Conservation (phyloP, 192 early-diverging fungal genomes). For the Paraglomus brasilianum region DNA sequence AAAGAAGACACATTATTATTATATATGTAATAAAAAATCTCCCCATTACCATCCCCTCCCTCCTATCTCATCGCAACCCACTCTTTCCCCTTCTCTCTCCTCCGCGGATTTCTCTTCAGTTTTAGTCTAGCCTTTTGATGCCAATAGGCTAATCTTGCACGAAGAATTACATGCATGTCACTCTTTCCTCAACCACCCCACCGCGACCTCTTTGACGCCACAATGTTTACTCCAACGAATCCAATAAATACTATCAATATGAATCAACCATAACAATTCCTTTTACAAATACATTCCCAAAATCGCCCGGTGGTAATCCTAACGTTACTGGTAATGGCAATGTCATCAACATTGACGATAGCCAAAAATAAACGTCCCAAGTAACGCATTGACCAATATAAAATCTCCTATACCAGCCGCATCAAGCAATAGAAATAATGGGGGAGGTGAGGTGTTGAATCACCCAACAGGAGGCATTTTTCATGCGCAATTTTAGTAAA, state of each 20-base stretch:
- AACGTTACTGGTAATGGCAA: constrained; percentile 78
- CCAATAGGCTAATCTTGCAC: no score
- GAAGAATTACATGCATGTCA: no score
- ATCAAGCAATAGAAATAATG: constrained; percentile 62
- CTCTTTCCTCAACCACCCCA: no score
- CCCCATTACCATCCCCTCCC: no score
- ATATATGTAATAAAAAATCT: no score
- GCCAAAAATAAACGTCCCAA: constrained; percentile 84
- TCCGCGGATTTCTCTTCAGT: no score
- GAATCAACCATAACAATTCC: constrained; percentile 46
- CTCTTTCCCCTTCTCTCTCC: no score
- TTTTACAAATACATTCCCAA: constrained; percentile 69
- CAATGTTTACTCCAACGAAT: constrained; percentile 65
- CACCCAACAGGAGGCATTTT: constrained; percentile 70
- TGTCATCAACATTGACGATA: constrained; percentile 75
- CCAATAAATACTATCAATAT: constrained; percentile 70
- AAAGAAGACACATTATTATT: no score
- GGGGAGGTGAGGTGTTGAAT: constrained; percentile 66
- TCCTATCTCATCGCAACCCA: no score
- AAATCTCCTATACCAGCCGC: constrained; percentile 61
- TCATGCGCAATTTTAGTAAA: constrained; percentile 68
- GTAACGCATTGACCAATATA: constrained; percentile 67
- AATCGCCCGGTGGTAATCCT: constrained; percentile 58
- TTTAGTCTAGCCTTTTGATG: no score
- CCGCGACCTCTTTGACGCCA: constrained; percentile 32